Base-by-base conservation (phyloP, 23 red algal species). In the Agarophyton chilense region DNA sequence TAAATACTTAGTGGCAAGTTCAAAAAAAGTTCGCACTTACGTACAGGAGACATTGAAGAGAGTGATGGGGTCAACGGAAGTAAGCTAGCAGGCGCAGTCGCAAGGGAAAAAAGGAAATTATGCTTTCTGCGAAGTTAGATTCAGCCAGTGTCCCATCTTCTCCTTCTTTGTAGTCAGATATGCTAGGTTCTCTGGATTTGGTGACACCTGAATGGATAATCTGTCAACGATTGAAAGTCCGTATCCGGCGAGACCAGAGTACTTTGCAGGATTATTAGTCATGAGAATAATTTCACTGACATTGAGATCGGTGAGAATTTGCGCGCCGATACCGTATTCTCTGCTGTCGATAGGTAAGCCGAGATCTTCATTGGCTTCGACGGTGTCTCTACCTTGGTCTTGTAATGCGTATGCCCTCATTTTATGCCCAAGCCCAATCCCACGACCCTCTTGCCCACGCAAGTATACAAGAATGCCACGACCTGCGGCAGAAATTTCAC, bases 211-310 rank as follows among this genome's bases (percentile, higher is more conserved):
- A 61, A 95, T 87, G 0, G 90, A 93, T 63, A 95, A 78, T 57
- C 96, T 89, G 35, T 98, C 96, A 24, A 91, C 83, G 60, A 98
- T 98, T 1, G 61, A 67, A 34, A 98, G 78, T 0, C 92, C 92
- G 36, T 98, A 95, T 5, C 96, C 96, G 36, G 92, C 35, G 14
- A 98, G 87, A 18, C 96, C 96, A 38, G 82, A 95, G 83, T 98
- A 98, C 78, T 98, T 98, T 10, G 80, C 79, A 38, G 96, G 96
- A 68, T 98, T 98, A 81, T 98, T 98, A 43, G 96, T 98, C 96
- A 98, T 98, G 32, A 98, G 73, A 64, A 90, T 84, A 36, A 98
- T 90, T 74, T 98, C 38, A 28, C 36, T 81, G 25, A 98, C 90
- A 54, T 94, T 94, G 32, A 98, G 94, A 79, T 98, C 92, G 13